Base-by-base conservation (phyloP, 805 yeast species). In the Pichia cephalocereana region DNA sequence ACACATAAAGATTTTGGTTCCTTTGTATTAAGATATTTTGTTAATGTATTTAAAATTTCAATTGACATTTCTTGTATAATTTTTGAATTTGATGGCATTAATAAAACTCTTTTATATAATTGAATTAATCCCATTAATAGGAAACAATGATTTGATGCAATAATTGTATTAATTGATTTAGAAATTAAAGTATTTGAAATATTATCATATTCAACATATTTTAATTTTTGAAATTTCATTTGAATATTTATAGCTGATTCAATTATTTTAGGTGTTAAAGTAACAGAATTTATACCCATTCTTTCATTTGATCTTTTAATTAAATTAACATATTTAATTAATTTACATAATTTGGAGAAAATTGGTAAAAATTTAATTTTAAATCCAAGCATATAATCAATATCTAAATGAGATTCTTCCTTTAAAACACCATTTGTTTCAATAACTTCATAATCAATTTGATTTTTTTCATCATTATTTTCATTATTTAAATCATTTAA, bases 301-400 rank as follows among this genome's bases (percentile, higher is more conserved):
- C 9, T 32, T 8, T 19, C 45, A 31, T 54, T 44, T 3, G 52
- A 26, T 14, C 48, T 46, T 15, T 56, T 44, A 2, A 49, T 39
- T 7, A 64, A 37, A 27, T 63, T 58, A 28, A 61, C 49, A 43
- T 62, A 54, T 43, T 70, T 64, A 26, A 75, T 68, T 40, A 77
- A 52, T 40, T 60, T 55, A 15, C 72, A 63, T 10, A 82, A 70
- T 40, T 77, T 72, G 19, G 82, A 71, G 52, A 78, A 77, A 32
- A 74, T 70, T 0, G 85, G 82, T 19, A 85, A 65, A 48, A 83
- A 71, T 51, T 70, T 70, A 12, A 80, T 68, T 53, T 85, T 89
- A 59, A 86, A 77, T 1, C 93, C 95, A 46, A 75, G 66, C 44
- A 82, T 67, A 48, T 74, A 76, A 58, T 83, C 88, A 45, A 83